Evolutionary conservation across 169 alveolate species (phyloP).

Genomic region (Eimeria tenella): DNA sequence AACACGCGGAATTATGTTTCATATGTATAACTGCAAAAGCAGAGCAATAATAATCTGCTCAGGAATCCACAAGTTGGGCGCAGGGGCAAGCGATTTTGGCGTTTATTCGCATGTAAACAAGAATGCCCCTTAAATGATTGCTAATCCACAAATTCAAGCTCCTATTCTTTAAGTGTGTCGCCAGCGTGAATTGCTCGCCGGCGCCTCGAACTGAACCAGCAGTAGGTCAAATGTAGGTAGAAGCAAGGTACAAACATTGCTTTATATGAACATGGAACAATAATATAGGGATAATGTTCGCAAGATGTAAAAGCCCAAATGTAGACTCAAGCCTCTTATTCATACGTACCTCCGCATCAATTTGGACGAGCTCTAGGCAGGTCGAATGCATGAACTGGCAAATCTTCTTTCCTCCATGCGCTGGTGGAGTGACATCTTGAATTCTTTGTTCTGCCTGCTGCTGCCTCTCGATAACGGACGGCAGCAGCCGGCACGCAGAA

Average conservation of each 20-base stretch:
- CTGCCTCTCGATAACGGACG: slow-evolving; percentile 39
- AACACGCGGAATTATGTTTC: too few species aligned
- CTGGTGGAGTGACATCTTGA: slow-evolving; percentile 51
- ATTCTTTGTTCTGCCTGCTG: slow-evolving; percentile 19
- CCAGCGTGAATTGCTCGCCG: too few species aligned
- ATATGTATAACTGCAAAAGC: too few species aligned
- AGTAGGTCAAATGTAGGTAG: background rate
- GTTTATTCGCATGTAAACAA: too few species aligned
- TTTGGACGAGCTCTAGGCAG: slow-evolving; percentile 46
- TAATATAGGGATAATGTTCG: too few species aligned
- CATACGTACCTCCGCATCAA: slow-evolving; percentile 31
- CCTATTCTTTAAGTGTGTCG: too few species aligned
- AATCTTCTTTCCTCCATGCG: slow-evolving; percentile 70
- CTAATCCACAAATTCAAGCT: too few species aligned
- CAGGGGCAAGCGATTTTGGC: too few species aligned
- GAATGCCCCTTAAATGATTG: too few species aligned
- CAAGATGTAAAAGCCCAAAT: background rate
- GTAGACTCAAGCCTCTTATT: background rate
- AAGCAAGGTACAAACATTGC: background rate
- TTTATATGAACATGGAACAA: background rate
- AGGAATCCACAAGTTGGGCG: too few species aligned
- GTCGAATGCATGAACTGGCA: slow-evolving; percentile 81
- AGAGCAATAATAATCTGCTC: too few species aligned
- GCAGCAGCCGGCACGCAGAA: slow-evolving; percentile 82
- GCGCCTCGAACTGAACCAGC: background rate